phyloP scores from a whole-genome alignment of 139 green algal genomes.

The Chlorella vulgaris region DNA sequence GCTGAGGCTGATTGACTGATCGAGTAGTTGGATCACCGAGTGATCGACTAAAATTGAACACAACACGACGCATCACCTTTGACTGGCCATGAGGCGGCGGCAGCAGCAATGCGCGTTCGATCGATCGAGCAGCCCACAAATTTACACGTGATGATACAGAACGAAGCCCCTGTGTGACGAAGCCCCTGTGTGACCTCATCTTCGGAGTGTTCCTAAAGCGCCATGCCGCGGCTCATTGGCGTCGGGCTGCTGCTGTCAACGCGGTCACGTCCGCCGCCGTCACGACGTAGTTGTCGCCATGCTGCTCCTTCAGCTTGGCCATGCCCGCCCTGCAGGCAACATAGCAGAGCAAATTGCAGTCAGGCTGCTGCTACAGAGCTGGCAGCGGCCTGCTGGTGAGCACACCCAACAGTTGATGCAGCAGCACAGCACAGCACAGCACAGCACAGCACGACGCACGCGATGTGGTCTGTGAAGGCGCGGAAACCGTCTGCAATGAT shows the following conservation, averaged over 20 bases:
- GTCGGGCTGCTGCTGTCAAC: background rate
- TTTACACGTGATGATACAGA: too few relatives aligned
- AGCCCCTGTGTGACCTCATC: too few relatives aligned
- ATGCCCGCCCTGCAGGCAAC: background rate
- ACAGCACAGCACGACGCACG: background rate
- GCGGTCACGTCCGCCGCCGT: slow-evolving; percentile 9
- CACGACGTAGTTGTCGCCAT: background rate
- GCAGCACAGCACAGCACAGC: background rate
- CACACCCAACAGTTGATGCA: background rate
- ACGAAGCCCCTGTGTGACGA: too few relatives aligned
- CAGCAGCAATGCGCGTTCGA: background rate
- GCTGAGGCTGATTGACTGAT: too few relatives aligned
- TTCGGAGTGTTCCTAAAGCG: too few relatives aligned
- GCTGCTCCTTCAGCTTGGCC: background rate
- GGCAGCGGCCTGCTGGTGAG: too few relatives aligned
- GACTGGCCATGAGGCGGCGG: background rate
- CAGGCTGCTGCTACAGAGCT: too few relatives aligned
- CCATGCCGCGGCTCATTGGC: too few relatives aligned
- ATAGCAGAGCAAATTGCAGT: background rate
- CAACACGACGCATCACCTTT: background rate
- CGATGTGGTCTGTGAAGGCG: slow-evolving; percentile 3
- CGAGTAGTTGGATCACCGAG: too few relatives aligned
- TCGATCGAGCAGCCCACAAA: too few relatives aligned
- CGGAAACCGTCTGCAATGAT: background rate
- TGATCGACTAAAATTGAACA: background rate